Conservation (phyloP, 345 rosid species). For the Schrenkiella parvula region DNA sequence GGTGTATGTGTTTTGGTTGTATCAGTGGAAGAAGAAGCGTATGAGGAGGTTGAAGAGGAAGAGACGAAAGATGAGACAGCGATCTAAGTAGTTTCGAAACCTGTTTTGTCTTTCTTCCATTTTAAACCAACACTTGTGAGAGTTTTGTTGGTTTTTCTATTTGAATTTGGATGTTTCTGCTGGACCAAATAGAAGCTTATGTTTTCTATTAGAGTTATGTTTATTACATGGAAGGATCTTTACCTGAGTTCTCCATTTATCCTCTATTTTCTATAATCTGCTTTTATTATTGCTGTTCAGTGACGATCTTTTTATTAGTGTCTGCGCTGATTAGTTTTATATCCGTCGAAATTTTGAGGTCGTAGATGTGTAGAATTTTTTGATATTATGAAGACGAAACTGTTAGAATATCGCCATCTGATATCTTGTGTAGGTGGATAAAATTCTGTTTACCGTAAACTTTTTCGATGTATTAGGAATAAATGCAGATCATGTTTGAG, state of each 20-base stretch:
- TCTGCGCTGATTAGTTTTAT: not conserved
- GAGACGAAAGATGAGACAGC: conserved; percentile 99
- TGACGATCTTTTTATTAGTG: not conserved
- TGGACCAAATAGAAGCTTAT: conserved; percentile 12
- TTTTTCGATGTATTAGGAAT: not conserved
- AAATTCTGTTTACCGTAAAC: not conserved
- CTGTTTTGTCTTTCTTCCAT: not conserved
- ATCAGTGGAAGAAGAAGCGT: conserved; percentile 99
- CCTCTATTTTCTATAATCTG: not conserved
- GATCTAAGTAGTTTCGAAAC: conserved; percentile 68
- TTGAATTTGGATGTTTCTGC: conserved; percentile 13
- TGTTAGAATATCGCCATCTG: not conserved
- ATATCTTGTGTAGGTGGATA: not conserved
- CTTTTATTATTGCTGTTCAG: not conserved
- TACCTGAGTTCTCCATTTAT: not conserved
- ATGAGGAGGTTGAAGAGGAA: conserved; percentile 99
- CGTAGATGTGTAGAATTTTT: not conserved
- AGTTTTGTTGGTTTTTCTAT: conserved; percentile 20
- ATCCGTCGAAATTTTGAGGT: not conserved
- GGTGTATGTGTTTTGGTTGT: not conserved
- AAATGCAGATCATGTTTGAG: too few species aligned
- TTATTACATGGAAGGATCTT: conserved; percentile 5
- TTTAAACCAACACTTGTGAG: conserved; percentile 6
- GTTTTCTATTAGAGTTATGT: not conserved
- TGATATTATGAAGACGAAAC: not conserved